A percentile compares a stretch with the other conserved stretches of the same genome.
These are phyloP conservation scores for Bullera alba DNA, from an alignment of 768 basidiomycete genomes.

Conservation along the genomic window DNA sequence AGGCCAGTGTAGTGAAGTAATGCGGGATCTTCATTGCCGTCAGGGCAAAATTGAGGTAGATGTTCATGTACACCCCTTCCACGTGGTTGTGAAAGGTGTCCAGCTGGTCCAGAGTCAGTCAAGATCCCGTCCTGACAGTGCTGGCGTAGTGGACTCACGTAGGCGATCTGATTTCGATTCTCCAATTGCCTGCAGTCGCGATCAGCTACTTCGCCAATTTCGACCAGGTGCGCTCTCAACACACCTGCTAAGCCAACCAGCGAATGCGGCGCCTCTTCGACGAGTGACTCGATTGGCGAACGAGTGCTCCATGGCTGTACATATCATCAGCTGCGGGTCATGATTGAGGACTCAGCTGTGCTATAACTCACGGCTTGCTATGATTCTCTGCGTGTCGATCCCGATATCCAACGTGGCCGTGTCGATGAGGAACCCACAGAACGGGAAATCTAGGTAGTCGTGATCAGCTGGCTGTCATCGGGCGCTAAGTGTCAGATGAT, in stretches of 20 bases:
- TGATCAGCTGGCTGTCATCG: conserved; percentile 48
- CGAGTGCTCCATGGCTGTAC: conserved; percentile 39
- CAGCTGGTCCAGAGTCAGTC: conserved; percentile 40
- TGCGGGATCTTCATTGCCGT: conserved; percentile 78
- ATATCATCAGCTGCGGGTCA: conserved; percentile 53
- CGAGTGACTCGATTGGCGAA: conserved; percentile 28
- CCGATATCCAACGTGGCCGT: conserved; percentile 68
- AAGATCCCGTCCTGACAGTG: neutral
- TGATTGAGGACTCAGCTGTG: neutral
- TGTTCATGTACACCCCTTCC: conserved; percentile 63
- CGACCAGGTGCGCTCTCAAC: neutral
- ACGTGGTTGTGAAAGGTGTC: conserved; percentile 64
- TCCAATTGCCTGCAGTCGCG: conserved; percentile 50
- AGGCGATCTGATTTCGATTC: conserved; percentile 70
- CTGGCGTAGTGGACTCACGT: conserved; percentile 37
- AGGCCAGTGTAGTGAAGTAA: conserved; percentile 54
- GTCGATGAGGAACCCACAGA: conserved; percentile 82
- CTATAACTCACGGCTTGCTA: conserved; percentile 53
- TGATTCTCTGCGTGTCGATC: conserved; percentile 68
- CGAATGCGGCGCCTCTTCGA: conserved; percentile 21
- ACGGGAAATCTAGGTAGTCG: conserved; percentile 64
- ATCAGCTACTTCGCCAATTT: neutral
- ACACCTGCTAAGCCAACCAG: conserved; percentile 35
- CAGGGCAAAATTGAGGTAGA: conserved; percentile 78
- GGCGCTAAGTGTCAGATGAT: conserved; percentile 52